phyloP scores from a whole-genome alignment of 768 basidiomycete species.

The Termitomyces sp. region DNA sequence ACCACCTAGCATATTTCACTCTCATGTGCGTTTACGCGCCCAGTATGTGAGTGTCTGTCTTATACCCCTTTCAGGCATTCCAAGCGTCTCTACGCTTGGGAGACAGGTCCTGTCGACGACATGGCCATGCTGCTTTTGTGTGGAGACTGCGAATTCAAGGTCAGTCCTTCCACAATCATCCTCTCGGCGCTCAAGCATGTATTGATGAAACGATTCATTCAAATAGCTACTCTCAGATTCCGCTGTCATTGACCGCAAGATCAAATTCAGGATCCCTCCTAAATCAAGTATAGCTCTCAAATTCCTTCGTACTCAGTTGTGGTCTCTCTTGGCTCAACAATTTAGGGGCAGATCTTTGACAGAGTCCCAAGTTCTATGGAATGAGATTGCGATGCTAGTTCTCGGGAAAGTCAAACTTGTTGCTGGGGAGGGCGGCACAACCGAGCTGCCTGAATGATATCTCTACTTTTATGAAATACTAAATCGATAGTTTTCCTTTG shows the following conservation, averaged over 20 bases:
- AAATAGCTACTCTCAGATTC: constrained; percentile 63
- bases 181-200: neutral
- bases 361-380: constrained; percentile 63
- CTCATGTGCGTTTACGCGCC: constrained; percentile 60
- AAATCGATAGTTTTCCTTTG: too few species aligned
- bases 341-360: constrained; percentile 58
- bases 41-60: constrained; percentile 1
- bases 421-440: constrained; percentile 15
- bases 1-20: constrained; percentile 81
- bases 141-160: constrained; percentile 89
- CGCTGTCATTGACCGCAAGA: constrained; percentile 80
- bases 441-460: too few species aligned
- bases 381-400: constrained; percentile 58
- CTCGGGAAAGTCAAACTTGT: constrained; percentile 47
- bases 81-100: constrained; percentile 90
- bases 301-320: constrained; percentile 61
- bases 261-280: constrained; percentile 63
- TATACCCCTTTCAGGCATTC: constrained; percentile 64
- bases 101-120: constrained; percentile 86
- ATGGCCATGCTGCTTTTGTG: constrained; percentile 76
- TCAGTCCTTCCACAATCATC: neutral
- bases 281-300: constrained; percentile 80
- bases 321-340: constrained; percentile 52
- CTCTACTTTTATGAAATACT: too few species aligned
- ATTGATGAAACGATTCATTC: neutral